These are phyloP conservation scores for Fomitopsis palustris DNA, from an alignment of 1,284 basidiomycete genomes.

Conservation along the genomic window DNA sequence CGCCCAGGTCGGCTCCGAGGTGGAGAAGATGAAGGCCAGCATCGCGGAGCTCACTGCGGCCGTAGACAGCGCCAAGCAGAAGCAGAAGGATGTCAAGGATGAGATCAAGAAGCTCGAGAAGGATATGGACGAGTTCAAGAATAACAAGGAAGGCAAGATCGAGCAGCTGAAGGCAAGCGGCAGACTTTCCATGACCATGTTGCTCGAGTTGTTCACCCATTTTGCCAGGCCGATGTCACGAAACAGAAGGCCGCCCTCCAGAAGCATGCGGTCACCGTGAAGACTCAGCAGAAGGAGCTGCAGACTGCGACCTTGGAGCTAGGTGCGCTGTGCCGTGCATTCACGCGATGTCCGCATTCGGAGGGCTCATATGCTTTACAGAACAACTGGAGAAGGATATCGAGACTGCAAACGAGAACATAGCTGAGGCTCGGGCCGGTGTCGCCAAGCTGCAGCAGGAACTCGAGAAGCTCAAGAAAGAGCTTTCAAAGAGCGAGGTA, in stretches of 20 bases:
- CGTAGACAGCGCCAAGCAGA: constrained; percentile 66
- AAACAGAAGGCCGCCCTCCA: constrained; percentile 81
- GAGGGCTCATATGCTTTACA: constrained; percentile 22
- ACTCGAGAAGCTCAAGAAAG: constrained; percentile 53
- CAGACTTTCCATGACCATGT: constrained; percentile 8
- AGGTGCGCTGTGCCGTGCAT: constrained; percentile 44
- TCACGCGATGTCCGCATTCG: neutral
- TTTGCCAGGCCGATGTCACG: constrained; percentile 78
- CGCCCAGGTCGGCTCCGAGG: constrained; percentile 74
- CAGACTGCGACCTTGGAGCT: constrained; percentile 87
- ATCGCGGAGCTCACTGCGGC: constrained; percentile 68
- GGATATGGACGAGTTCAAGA: constrained; percentile 98
- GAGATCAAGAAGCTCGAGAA: constrained; percentile 88
- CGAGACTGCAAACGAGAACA: constrained; percentile 49
- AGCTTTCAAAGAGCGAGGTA: constrained; percentile 56
- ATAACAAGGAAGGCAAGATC: constrained; percentile 97
- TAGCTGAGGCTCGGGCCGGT: constrained; percentile 59
- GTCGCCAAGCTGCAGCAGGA: constrained; percentile 64
- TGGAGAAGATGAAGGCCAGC: constrained; percentile 68
- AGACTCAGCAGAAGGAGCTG: constrained; percentile 85
- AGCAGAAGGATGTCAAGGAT: constrained; percentile 72
- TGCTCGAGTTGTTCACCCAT: too few relatives aligned
- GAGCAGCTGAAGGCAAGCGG: constrained; percentile 80
- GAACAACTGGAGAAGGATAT: constrained; percentile 89
- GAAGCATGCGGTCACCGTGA: constrained; percentile 79